Evolutionary conservation across 2,329 filamentous ascomycete genomes (phyloP), one percentile per base, ranked within the genome.

Genomic region (Colletotrichum lentis): DNA sequence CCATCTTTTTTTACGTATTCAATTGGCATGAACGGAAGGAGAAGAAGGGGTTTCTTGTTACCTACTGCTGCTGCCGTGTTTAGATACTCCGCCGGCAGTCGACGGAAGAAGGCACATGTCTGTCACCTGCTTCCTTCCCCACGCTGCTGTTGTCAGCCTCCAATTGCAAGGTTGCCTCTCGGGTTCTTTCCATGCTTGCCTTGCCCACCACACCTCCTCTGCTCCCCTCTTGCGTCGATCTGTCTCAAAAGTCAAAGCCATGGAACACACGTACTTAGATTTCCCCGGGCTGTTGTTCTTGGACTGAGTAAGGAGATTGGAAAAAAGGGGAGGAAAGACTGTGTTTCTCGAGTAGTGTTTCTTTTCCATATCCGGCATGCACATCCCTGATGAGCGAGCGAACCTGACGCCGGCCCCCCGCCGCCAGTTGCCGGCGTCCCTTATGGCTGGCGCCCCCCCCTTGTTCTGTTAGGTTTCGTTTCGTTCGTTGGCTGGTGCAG

Each of bases 401-500:
- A 16, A 27, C 27, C 52, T 60, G 44, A 39, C 54, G n/a, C 6
- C 24, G 63, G 64, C 54, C 64, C 24, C 27, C 27, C 27, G 27
- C 27, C 52, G 59, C 50, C 41, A 47, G 31, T 10, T 46, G 64
- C 59, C 64, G 59, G 64, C 58, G 53, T 63, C 37, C 44, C 53
- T 56, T 22, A 27, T 18, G 44, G 50, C 31, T 54, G 57, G 20
- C 39, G 3, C n/a, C n/a, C n/a, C 57, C 47, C 41, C 57, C 49
- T 62, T 55, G 63, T 41, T 62, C 49, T 27, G 24, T 8, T 49
- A 62, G 63, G 57, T 55, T 66, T 66, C 50, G 57, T 66, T 62
- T 62, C 41, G 57, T 62, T 62, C 41, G 57, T 62, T 67, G 8
- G 44, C 50, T 43, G 64, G 59, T 27, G 64, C 59, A 57, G 52